A percentile compares a stretch with the other conserved stretches of the same genome.
These are phyloP conservation scores for Capronia epimyces DNA, from an alignment of 2,329 filamentous ascomycete genomes.

Conservation along the genomic window DNA sequence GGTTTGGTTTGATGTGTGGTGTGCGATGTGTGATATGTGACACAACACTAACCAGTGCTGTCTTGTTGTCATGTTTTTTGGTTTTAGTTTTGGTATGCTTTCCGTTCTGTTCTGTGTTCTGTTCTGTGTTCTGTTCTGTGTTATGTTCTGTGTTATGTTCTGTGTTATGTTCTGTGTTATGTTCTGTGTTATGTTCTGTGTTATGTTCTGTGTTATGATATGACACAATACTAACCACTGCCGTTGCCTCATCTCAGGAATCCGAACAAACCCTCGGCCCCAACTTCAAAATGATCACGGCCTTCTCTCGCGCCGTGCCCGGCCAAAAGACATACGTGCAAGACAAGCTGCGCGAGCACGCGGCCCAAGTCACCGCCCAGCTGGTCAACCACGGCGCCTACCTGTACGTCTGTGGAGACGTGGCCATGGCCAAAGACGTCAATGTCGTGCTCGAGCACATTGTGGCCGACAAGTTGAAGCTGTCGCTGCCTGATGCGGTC, in stretches of 20 bases:
- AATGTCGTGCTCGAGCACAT: not conserved
- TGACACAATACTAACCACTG: not conserved
- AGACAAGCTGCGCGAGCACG: not conserved
- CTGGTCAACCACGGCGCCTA: constrained; percentile 3
- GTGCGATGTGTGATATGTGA: too few relatives aligned
- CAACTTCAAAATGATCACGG: not conserved
- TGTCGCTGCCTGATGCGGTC: too few relatives aligned
- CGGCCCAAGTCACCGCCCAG: not conserved
- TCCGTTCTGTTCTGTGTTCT: too few relatives aligned
- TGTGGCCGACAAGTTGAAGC: not conserved
- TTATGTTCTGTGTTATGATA: too few relatives aligned
- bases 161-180: too few relatives aligned
- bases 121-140: too few relatives aligned
- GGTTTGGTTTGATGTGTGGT: too few relatives aligned
- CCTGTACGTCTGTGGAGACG: constrained; percentile 9
- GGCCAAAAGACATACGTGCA: constrained; percentile 9
- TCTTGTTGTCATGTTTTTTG: too few relatives aligned
- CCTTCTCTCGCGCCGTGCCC: constrained; percentile 3
- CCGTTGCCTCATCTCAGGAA: not conserved
- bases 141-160: too few relatives aligned
- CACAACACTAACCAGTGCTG: too few relatives aligned
- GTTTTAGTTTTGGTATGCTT: too few relatives aligned
- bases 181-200: too few relatives aligned
- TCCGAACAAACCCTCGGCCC: not conserved
- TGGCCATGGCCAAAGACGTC: constrained; percentile 9